Evolutionary conservation across 176 grass and related monocot species (phyloP).

Genomic region (Avena insularis): DNA sequence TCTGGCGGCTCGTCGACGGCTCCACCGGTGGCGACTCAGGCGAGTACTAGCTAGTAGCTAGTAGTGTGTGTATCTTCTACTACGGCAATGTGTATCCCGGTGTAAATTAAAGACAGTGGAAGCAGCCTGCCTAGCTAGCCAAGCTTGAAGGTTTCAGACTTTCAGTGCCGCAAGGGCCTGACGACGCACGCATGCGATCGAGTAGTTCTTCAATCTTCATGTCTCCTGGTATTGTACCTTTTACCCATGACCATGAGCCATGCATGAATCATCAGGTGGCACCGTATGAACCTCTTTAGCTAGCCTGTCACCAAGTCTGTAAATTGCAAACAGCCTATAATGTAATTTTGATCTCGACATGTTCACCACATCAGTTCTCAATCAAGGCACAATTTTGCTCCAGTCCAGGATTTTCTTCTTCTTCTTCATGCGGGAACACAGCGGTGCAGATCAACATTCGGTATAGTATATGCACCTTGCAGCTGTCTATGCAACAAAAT

Average conservation of each 20-base stretch:
- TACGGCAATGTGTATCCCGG: conserved; percentile 13
- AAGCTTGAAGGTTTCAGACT: not conserved
- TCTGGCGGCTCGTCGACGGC: conserved; percentile 65
- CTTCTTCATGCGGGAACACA: too few relatives aligned
- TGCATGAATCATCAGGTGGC: conserved; percentile 26
- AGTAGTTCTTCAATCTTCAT: conserved; percentile 26
- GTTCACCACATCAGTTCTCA: not conserved
- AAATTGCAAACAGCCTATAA: conserved; percentile 3
- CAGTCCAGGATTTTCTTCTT: not conserved
- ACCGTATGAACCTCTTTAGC: conserved; percentile 10
- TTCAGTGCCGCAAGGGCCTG: conserved; percentile 30
- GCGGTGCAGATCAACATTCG: too few relatives aligned
- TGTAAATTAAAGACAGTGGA: conserved; percentile 37
- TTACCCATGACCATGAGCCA: conserved; percentile 38
- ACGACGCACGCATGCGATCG: not conserved
- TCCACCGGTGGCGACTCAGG: conserved; percentile 37
- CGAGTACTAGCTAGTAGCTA: conserved; percentile 23
- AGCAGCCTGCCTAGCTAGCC: not conserved
- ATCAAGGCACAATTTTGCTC: not conserved
- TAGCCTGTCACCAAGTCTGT: conserved; percentile 22
- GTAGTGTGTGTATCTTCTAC: not conserved
- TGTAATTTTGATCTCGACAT: conserved; percentile 35
- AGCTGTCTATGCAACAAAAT: too few relatives aligned
- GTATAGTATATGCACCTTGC: too few relatives aligned
- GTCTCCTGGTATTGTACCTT: conserved; percentile 32